phyloP scores from a whole-genome alignment of 441 rosid genomes.

The Euphorbia celastroides region DNA sequence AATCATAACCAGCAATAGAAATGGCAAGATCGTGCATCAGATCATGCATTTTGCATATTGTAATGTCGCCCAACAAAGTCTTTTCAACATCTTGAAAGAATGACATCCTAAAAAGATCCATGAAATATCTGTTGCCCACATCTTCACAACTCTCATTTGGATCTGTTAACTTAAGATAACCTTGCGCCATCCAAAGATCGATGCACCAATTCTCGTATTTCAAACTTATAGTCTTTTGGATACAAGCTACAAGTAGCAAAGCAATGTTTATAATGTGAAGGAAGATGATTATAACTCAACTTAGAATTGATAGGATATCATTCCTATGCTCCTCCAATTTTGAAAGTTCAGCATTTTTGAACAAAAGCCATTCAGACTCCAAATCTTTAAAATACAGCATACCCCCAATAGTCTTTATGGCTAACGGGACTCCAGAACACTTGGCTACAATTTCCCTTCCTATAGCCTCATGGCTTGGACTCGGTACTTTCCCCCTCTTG shows the following conservation, averaged over 20 bases:
- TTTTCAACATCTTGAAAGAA: conserved; percentile 24
- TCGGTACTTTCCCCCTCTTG: too few relatives aligned
- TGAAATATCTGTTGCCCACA: conserved; percentile 14
- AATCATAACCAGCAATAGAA: conserved; percentile 2
- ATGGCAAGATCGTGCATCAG: conserved; percentile 23
- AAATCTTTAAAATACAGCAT: neutral
- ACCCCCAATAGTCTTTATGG: conserved; percentile 23
- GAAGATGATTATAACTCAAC: neutral
- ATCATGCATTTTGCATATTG: conserved; percentile 18
- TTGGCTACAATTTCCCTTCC: conserved; percentile 5
- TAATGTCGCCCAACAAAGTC: conserved; percentile 10
- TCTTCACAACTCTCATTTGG: conserved; percentile 14
- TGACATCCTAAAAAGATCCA: conserved; percentile 10
- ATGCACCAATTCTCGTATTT: neutral
- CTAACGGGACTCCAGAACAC: conserved; percentile 31
- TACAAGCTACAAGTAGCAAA: neutral
- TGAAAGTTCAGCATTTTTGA: conserved; percentile 14
- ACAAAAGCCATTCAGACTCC: neutral
- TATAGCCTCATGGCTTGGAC: neutral
- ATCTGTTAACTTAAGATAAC: too few relatives aligned
- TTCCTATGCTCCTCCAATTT: neutral
- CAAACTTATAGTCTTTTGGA: conserved; percentile 9
- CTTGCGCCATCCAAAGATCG: too few relatives aligned
- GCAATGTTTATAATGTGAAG: neutral
- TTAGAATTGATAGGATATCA: conserved; percentile 2